Conservation (phyloP, 2,329 filamentous ascomycete species). For the Aspergillus sojae region DNA sequence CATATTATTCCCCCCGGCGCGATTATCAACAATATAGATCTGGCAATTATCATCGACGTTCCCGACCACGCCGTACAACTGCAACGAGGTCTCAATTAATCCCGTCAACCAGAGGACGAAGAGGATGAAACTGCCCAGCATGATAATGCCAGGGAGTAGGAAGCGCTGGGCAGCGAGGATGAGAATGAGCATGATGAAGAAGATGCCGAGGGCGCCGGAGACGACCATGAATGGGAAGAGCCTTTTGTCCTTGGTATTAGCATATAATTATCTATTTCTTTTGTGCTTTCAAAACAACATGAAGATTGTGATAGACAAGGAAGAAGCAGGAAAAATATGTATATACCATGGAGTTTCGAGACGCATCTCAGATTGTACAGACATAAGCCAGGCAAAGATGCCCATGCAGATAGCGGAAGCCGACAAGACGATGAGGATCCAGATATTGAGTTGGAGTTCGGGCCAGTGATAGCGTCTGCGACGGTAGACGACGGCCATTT, state of each 20-base stretch:
- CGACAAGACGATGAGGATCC: conserved; percentile 64
- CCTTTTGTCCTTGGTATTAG: conserved; percentile 44
- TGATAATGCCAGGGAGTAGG: conserved; percentile 61
- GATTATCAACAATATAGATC: conserved; percentile 55
- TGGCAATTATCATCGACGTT: conserved; percentile 64
- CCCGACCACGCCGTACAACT: conserved; percentile 59
- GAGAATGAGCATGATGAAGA: conserved; percentile 62
- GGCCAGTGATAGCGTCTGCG: conserved; percentile 63
- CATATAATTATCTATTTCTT: no score
- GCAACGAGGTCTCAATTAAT: conserved; percentile 64
- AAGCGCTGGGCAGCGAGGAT: conserved; percentile 58
- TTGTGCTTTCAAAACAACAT: background rate
- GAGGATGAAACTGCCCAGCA: conserved; percentile 63
- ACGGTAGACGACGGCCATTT: conserved; percentile 38
- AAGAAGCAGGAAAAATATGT: conserved; percentile 13
- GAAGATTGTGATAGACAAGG: background rate
- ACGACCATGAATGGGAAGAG: conserved; percentile 67
- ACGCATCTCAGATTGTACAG: conserved; percentile 58
- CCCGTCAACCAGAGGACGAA: conserved; percentile 64
- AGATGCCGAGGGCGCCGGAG: conserved; percentile 57
- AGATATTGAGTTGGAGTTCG: conserved; percentile 65
- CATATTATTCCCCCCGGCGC: conserved; percentile 50
- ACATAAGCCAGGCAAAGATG: conserved; percentile 63
- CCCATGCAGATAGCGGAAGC: conserved; percentile 61
- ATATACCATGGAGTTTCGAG: conserved; percentile 62